A percentile compares a stretch with the other conserved stretches of the same genome.
These are phyloP conservation scores for Dendrocalamus sinicus DNA, from an alignment of 176 grass and related monocot species.

Conservation along the genomic window DNA sequence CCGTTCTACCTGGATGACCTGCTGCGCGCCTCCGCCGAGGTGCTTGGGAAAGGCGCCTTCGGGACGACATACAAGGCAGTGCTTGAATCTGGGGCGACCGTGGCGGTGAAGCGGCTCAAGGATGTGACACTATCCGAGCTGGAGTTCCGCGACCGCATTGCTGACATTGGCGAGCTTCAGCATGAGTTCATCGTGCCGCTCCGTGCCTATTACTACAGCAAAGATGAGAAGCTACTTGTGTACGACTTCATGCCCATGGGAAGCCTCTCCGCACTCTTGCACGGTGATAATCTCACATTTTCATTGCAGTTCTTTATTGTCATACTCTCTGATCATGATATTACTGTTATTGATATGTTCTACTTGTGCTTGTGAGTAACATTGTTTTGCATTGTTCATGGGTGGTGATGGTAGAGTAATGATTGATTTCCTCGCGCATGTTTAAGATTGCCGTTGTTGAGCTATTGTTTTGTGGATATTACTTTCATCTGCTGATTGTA, in stretches of 20 bases:
- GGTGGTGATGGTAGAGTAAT: slow-evolving; percentile 3
- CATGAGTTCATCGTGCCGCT: slow-evolving; percentile 74
- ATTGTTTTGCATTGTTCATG: slow-evolving; percentile 35
- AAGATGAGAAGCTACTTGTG: slow-evolving; percentile 84
- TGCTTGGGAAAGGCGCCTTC: slow-evolving; percentile 78
- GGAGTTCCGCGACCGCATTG: slow-evolving; percentile 66
- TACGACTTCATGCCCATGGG: slow-evolving; percentile 83
- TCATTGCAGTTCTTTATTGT: not conserved
- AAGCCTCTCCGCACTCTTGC: slow-evolving; percentile 70
- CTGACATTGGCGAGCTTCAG: slow-evolving; percentile 59
- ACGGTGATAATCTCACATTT: slow-evolving; percentile 53
- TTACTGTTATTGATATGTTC: not conserved
- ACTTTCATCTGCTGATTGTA: not conserved
- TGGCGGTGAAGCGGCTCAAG: slow-evolving; percentile 78
- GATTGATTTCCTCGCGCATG: not conserved
- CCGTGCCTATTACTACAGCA: slow-evolving; percentile 86
- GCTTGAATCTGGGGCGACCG: slow-evolving; percentile 63
- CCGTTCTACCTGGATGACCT: slow-evolving; percentile 71
- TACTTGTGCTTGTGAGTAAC: not conserved
- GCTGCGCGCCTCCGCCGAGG: slow-evolving; percentile 71
- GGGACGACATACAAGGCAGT: slow-evolving; percentile 79
- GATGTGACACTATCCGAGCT: slow-evolving; percentile 63
- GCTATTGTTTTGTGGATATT: not conserved
- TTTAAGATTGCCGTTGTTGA: slow-evolving; percentile 12
- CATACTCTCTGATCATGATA: slow-evolving; percentile 22